Evolutionary conservation across 192 early-diverging fungal genomes (phyloP).

Genomic region (Podila horticola): DNA sequence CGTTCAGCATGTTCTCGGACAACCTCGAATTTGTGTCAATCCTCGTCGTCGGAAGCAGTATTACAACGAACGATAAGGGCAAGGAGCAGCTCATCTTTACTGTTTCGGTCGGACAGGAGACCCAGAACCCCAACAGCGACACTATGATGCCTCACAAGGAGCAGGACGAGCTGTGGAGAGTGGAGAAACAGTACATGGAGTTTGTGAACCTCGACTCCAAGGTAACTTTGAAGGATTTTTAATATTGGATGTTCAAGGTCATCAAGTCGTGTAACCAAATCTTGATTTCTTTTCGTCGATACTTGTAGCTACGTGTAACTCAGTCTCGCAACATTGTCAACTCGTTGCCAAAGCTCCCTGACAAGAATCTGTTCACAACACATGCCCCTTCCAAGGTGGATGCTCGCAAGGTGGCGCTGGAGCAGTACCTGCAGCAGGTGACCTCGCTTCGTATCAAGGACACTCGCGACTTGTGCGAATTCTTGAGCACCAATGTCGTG

Average conservation of each 20-base stretch:
- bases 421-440: slow-evolving; percentile 84
- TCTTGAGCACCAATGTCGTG: slow-evolving; percentile 77
- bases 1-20: slow-evolving; percentile 38
- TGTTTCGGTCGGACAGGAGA: slow-evolving; percentile 59
- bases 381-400: slow-evolving; percentile 88
- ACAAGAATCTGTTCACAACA: slow-evolving; percentile 83
- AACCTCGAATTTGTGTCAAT: slow-evolving; percentile 43
- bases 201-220: slow-evolving; percentile 83
- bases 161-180: slow-evolving; percentile 77
- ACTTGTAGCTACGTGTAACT: slow-evolving; percentile 48
- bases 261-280: no score
- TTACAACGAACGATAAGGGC: slow-evolving; percentile 82
- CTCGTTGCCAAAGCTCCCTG: slow-evolving; percentile 81
- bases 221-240: slow-evolving; percentile 53
- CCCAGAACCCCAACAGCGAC: slow-evolving; percentile 25
- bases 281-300: neutral
- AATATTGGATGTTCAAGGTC: neutral
- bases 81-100: slow-evolving; percentile 75
- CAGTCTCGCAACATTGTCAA: slow-evolving; percentile 53
- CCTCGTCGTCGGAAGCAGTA: slow-evolving; percentile 59
- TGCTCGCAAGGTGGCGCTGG: slow-evolving; percentile 85
- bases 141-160: slow-evolving; percentile 47
- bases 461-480: slow-evolving; percentile 73
- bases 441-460: slow-evolving; percentile 69
- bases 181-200: slow-evolving; percentile 91